Evolutionary conservation across 2,329 filamentous ascomycete species (phyloP).

Genomic region (Xylariaceae sp.): DNA sequence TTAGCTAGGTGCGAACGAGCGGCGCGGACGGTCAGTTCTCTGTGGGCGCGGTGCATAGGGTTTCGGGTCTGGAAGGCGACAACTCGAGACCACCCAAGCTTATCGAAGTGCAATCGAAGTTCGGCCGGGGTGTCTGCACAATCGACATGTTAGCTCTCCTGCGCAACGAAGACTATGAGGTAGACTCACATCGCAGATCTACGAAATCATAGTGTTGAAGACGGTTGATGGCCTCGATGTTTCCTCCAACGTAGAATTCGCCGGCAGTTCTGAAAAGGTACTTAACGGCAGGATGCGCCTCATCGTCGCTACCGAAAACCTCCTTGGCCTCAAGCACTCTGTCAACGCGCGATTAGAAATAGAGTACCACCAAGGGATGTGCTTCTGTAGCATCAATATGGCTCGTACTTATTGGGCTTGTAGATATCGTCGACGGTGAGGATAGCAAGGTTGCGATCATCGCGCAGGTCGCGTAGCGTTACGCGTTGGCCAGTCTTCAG

Average conservation of each 20-base stretch:
- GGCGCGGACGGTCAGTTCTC: conserved; percentile 94
- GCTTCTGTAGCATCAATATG: conserved; percentile 30
- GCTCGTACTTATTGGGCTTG: conserved; percentile 80
- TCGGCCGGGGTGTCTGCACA: conserved; percentile 78
- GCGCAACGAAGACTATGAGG: background rate
- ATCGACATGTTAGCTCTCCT: conserved; percentile 15
- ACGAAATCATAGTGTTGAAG: conserved; percentile 99
- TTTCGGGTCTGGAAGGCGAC: conserved; percentile 99
- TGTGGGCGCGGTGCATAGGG: conserved; percentile 98
- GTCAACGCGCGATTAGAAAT: conserved; percentile 18
- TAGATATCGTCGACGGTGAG: conserved; percentile 95
- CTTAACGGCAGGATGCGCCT: conserved; percentile 86
- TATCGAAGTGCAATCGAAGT: conserved; percentile 94
- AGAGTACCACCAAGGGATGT: conserved; percentile 43
- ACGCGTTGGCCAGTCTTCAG: conserved; percentile 77
- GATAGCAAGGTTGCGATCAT: conserved; percentile 94
- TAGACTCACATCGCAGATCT: conserved; percentile 73
- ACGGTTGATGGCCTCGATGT: conserved; percentile 90
- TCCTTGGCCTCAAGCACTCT: conserved; percentile 85
- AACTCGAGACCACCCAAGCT: conserved; percentile 96
- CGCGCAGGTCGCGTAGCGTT: conserved; percentile 88
- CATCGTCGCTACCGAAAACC: conserved; percentile 88
- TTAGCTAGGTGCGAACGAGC: conserved; percentile 95
- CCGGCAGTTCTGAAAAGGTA: conserved; percentile 76
- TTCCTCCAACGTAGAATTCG: conserved; percentile 92